Percentiles rank a stretch among this genome's conserved stretches.
phyloP scores from a whole-genome alignment of 2,329 filamentous ascomycete genomes.

The Blastomyces emzantsi region DNA sequence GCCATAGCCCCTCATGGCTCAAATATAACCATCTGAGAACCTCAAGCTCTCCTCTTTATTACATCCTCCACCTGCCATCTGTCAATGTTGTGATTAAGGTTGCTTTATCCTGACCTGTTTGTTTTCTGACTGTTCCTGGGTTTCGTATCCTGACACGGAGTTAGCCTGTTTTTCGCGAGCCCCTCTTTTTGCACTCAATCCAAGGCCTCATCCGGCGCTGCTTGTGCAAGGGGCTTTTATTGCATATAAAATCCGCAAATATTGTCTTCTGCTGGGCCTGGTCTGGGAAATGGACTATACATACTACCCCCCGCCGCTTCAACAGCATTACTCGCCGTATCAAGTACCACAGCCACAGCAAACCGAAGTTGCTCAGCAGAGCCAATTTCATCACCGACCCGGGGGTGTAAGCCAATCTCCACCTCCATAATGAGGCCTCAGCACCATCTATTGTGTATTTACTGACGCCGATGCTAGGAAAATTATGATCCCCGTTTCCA shows the following conservation, averaged over 20 bases:
- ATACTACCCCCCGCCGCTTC: constrained; percentile 38
- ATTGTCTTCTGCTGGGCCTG: background rate
- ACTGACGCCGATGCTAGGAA: constrained; percentile 22
- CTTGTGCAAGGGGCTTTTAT: background rate
- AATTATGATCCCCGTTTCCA: constrained; percentile 31
- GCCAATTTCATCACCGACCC: constrained; percentile 40
- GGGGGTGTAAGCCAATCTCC: constrained; percentile 29
- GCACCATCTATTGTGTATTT: background rate
- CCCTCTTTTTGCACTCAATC: background rate
- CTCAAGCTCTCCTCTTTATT: background rate
- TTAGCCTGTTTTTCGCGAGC: background rate
- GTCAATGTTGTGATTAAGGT: background rate
- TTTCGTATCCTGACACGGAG: background rate
- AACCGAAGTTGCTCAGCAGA: constrained; percentile 30
- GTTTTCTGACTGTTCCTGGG: background rate
- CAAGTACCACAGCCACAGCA: constrained; percentile 38
- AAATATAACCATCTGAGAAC: background rate
- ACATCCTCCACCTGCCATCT: background rate
- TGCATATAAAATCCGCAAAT: background rate
- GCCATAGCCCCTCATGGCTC: background rate
- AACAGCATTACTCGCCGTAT: constrained; percentile 43
- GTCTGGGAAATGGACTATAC: constrained; percentile 46
- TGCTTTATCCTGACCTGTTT: background rate
- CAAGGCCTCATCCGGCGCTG: too few relatives aligned
- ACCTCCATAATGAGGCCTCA: constrained; percentile 9